Conservation (phyloP, 257 asterid genomes). For the Osmanthus fragrans region DNA sequence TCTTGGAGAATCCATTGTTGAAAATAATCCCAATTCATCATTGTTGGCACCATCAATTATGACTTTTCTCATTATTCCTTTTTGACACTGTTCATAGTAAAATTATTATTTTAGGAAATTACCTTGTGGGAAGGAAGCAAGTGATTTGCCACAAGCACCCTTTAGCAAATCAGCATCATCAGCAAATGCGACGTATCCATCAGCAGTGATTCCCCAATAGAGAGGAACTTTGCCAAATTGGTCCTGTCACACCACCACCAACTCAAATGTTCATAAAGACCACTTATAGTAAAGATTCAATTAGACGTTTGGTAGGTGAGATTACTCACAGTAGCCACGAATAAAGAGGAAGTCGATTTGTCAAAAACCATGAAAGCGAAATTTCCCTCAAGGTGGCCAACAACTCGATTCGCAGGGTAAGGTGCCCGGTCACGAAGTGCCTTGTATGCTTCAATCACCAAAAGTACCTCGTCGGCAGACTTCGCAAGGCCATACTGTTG, state of each 20-base stretch:
- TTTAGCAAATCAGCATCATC: slow-evolving; percentile 89
- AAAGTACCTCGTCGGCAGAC: slow-evolving; percentile 87
- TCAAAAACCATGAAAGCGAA: slow-evolving; percentile 85
- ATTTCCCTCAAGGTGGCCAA: slow-evolving; percentile 92
- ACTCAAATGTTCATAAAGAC: slow-evolving; percentile 20
- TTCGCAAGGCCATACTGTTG: slow-evolving; percentile 90
- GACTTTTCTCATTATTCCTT: neutral
- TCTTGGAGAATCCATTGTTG: neutral
- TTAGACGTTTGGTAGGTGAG: slow-evolving; percentile 10
- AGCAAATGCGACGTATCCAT: slow-evolving; percentile 91
- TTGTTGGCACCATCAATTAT: neutral
- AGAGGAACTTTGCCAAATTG: slow-evolving; percentile 93
- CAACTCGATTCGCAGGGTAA: slow-evolving; percentile 93
- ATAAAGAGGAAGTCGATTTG: slow-evolving; percentile 83
- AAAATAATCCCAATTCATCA: neutral
- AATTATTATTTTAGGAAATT: neutral
- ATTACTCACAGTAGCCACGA: slow-evolving; percentile 85
- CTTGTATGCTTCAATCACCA: slow-evolving; percentile 96
- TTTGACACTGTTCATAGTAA: neutral
- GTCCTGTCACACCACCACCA: slow-evolving; percentile 64
- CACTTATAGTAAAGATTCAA: slow-evolving; percentile 4
- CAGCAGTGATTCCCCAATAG: slow-evolving; percentile 99
- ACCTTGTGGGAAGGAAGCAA: slow-evolving; percentile 99
- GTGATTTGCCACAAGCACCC: slow-evolving; percentile 99
- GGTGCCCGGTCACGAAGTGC: slow-evolving; percentile 98